Percentiles rank a stretch among this genome's conserved stretches.
Conservation (phyloP, 306 rosid species). For the Sicyos baderoa region DNA sequence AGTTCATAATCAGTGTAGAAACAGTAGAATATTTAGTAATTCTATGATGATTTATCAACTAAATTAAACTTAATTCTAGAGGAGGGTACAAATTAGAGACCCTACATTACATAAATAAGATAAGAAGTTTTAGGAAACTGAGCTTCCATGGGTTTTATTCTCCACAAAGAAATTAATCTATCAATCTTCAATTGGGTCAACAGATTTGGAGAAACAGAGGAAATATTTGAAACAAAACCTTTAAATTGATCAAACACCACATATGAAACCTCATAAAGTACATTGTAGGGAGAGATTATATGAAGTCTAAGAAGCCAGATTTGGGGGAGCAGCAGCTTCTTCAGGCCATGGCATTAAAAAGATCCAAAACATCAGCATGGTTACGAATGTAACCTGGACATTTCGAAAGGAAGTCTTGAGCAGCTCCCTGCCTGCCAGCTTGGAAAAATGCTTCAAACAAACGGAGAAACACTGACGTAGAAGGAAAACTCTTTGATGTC, state of each 20-base stretch:
- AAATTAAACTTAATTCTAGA: not conserved
- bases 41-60: not conserved
- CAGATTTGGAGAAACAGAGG: conserved; percentile 25
- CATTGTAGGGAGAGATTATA: conserved; percentile 20
- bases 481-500: conserved; percentile 60
- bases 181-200: conserved; percentile 25
- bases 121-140: not conserved
- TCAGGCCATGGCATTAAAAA: conserved; percentile 42
- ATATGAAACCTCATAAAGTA: conserved; percentile 23
- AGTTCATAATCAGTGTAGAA: not conserved
- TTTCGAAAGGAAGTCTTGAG: conserved; percentile 64
- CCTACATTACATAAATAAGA: conserved; percentile 4
- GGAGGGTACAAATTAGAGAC: conserved; percentile 1
- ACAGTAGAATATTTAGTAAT: not conserved
- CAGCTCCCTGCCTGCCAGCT: conserved; percentile 50
- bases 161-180: conserved; percentile 27
- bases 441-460: conserved; percentile 58
- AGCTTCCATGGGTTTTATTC: conserved; percentile 20
- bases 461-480: conserved; percentile 39
- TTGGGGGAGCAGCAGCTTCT: conserved; percentile 33
- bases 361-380: conserved; percentile 62
- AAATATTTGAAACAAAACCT: conserved; percentile 30
- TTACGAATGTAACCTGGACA: conserved; percentile 66
- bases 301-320: conserved; percentile 40
- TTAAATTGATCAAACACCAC: conserved; percentile 25